Conservation (phyloP, 768 basidiomycete genomes). For the Tremella fuciformis region DNA sequence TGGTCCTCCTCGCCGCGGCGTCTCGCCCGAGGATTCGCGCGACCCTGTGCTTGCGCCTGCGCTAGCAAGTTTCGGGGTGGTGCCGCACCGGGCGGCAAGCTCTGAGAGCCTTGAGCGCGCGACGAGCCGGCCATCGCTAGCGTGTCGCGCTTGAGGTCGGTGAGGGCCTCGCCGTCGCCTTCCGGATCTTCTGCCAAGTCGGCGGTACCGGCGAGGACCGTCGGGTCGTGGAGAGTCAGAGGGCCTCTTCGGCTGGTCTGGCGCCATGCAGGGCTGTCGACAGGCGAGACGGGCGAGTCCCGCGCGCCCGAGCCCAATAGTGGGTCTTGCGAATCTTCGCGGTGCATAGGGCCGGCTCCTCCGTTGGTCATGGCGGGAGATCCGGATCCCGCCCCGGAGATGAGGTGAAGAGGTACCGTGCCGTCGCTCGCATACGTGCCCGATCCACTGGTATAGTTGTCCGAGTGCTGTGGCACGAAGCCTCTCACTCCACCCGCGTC, state of each 20-base stretch:
- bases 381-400: too few relatives aligned
- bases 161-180: constrained; percentile 19
- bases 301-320: not conserved
- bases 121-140: constrained; percentile 24
- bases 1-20: constrained; percentile 17
- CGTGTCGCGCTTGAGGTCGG: constrained; percentile 43
- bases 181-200: constrained; percentile 10
- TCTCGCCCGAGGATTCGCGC: not conserved
- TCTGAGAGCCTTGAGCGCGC: not conserved
- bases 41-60: not conserved
- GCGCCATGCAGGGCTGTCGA: not conserved
- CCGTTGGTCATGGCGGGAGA: too few relatives aligned
- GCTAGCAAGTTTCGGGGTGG: not conserved
- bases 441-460: too few relatives aligned
- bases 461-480: too few relatives aligned
- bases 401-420: too few relatives aligned
- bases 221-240: constrained; percentile 23
- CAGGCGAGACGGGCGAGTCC: not conserved
- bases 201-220: not conserved
- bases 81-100: not conserved
- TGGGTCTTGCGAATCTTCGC: constrained; percentile 2
- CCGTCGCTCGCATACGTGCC: too few relatives aligned
- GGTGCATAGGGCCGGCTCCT: too few relatives aligned
- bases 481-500: too few relatives aligned
- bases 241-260: constrained; percentile 8